A percentile compares a stretch with the other conserved stretches of the same genome.
Conservation (phyloP, 805 yeast genomes). For the Teunomyces lycoperdinae region DNA sequence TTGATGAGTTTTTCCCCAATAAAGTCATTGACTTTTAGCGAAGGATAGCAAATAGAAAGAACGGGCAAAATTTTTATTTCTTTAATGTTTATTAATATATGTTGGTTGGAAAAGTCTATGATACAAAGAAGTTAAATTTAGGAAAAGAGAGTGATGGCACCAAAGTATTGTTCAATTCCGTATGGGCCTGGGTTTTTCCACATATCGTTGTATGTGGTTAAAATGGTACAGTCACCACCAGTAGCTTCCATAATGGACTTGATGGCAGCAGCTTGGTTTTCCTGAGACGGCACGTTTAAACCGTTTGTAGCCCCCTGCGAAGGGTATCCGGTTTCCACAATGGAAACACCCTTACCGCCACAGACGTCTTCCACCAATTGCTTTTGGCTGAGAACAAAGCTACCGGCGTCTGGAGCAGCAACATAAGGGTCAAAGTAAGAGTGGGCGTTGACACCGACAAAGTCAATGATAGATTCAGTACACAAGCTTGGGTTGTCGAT, state of each 20-base stretch:
- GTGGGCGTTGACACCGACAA: slow-evolving; percentile 84
- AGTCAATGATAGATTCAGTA: slow-evolving; percentile 65
- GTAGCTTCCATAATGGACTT: slow-evolving; percentile 55
- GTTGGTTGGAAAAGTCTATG: background rate
- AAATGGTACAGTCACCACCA: slow-evolving; percentile 61
- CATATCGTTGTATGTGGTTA: slow-evolving; percentile 77
- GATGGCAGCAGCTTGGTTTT: slow-evolving; percentile 71
- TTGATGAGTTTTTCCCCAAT: slow-evolving; percentile 64
- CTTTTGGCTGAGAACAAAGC: slow-evolving; percentile 64
- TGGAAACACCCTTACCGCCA: slow-evolving; percentile 49
- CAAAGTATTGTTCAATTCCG: slow-evolving; percentile 86
- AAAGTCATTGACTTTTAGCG: slow-evolving; percentile 52
- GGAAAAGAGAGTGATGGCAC: slow-evolving; percentile 47
- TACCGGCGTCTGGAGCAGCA: slow-evolving; percentile 67
- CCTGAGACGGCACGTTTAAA: slow-evolving; percentile 63
- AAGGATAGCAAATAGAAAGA: too few species aligned
- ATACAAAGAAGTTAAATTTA: slow-evolving; percentile 6
- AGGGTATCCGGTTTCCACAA: slow-evolving; percentile 92
- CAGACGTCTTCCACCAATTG: slow-evolving; percentile 54
- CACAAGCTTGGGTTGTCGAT: slow-evolving; percentile 66
- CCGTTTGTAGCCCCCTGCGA: slow-evolving; percentile 72
- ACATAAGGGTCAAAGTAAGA: slow-evolving; percentile 71
- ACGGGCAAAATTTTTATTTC: background rate
- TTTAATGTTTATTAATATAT: background rate
- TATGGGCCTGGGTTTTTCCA: slow-evolving; percentile 88